These are phyloP conservation scores for Pseudonitzschia delicatissima DNA, from an alignment of 108 stramenopile genomes.

Conservation along the genomic window DNA sequence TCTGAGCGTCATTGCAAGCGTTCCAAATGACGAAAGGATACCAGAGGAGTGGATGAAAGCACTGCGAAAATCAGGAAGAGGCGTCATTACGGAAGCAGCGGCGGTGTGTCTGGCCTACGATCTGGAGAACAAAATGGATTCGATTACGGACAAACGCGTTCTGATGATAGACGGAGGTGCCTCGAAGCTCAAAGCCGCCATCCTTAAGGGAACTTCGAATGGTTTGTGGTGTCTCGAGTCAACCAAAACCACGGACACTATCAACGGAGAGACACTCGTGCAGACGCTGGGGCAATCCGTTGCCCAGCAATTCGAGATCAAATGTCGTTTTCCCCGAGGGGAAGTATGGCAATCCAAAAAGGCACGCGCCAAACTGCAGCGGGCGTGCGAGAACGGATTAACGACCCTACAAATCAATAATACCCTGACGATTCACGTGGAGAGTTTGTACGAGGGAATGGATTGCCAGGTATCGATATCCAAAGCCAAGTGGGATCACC, in stretches of 20 bases:
- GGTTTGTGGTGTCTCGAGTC: slow-evolving; percentile 24
- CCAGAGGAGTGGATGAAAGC: slow-evolving; percentile 11
- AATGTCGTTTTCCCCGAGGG: slow-evolving; percentile 44
- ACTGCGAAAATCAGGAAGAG: slow-evolving; percentile 15
- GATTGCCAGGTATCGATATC: slow-evolving; percentile 70
- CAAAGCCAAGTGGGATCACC: slow-evolving; percentile 68
- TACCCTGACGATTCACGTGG: slow-evolving; percentile 60
- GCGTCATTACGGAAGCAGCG: slow-evolving; percentile 35
- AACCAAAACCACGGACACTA: slow-evolving; percentile 12
- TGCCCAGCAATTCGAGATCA: slow-evolving; percentile 72
- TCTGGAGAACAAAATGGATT: neutral
- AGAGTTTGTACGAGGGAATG: slow-evolving; percentile 78
- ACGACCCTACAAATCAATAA: slow-evolving; percentile 53
- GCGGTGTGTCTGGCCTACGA: slow-evolving; percentile 31
- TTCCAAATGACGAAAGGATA: slow-evolving; percentile 16
- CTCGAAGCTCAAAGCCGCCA: slow-evolving; percentile 59
- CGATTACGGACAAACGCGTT: slow-evolving; percentile 30
- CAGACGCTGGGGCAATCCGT: slow-evolving; percentile 48
- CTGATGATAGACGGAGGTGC: slow-evolving; percentile 73
- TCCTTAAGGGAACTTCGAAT: neutral
- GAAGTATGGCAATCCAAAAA: slow-evolving; percentile 66
- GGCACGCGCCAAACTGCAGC: slow-evolving; percentile 54
- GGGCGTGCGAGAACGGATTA: slow-evolving; percentile 63
- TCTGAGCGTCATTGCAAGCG: slow-evolving; percentile 21
- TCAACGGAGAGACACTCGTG: slow-evolving; percentile 25